Conservation (phyloP, 176 grass and related monocot species). For the Guadua angustifolia region DNA sequence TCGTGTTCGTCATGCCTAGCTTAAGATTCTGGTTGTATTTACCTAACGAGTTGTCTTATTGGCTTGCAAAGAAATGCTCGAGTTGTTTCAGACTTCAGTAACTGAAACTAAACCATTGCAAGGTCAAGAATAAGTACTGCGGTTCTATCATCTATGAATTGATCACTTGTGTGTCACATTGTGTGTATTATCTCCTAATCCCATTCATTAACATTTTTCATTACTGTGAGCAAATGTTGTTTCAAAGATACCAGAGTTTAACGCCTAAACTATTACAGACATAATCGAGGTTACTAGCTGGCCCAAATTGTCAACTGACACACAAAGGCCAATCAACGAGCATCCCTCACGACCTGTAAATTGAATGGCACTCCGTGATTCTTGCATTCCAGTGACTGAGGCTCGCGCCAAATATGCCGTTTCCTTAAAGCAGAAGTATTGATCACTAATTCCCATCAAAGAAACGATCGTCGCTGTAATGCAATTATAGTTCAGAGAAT, state of each 20-base stretch:
- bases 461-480: background rate
- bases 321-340: background rate
- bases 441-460: background rate
- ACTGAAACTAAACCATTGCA: background rate
- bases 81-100: background rate
- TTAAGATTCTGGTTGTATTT: background rate
- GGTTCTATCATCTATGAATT: background rate
- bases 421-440: background rate
- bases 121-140: background rate
- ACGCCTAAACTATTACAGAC: background rate
- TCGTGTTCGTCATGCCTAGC: background rate
- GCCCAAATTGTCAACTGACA: background rate
- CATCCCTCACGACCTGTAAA: background rate
- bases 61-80: background rate
- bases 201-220: background rate
- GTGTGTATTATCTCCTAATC: background rate
- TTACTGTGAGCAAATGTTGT: background rate
- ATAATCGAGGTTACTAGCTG: background rate
- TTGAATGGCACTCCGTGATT: conserved; percentile 1
- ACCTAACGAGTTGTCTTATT: background rate
- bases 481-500: background rate
- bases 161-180: background rate
- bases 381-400: background rate
- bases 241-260: background rate
- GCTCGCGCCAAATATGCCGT: background rate